Conservation (phyloP, 805 yeast genomes). For the Candida endomychidarum region DNA sequence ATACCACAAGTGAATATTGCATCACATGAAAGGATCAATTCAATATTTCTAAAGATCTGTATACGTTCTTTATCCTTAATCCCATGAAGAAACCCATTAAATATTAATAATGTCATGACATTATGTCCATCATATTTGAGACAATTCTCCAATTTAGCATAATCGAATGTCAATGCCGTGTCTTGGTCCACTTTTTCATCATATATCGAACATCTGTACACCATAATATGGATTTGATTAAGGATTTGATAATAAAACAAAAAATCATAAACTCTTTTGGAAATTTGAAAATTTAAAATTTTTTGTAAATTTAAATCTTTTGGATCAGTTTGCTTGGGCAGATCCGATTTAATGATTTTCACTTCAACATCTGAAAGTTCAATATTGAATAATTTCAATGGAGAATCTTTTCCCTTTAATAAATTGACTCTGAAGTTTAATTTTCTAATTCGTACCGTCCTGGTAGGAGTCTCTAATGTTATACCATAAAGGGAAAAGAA, state of each 20-base stretch:
- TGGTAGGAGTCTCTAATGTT: conserved; percentile 18
- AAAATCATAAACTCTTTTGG: conserved; percentile 22
- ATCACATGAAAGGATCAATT: conserved; percentile 22
- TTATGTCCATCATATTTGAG: conserved; percentile 17
- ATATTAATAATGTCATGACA: conserved; percentile 16
- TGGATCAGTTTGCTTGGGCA: not conserved
- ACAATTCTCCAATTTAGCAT: conserved; percentile 21
- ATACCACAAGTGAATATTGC: conserved; percentile 19
- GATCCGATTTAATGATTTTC: not conserved
- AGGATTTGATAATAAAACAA: conserved; percentile 20
- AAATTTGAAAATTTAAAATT: conserved; percentile 17
- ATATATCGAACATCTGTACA: conserved; percentile 16
- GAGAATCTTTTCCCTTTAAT: conserved; percentile 21
- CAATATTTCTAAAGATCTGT: conserved; percentile 26
- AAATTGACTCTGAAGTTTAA: conserved; percentile 24
- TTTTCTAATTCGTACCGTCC: conserved; percentile 19
- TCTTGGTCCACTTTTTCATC: conserved; percentile 13
- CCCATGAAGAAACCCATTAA: conserved; percentile 24
- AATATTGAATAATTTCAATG: conserved; percentile 27
- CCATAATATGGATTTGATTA: conserved; percentile 26
- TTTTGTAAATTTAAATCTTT: conserved; percentile 7
- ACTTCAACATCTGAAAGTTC: conserved; percentile 23
- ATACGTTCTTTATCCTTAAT: conserved; percentile 16
- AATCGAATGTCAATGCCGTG: conserved; percentile 22
- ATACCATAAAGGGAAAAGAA: conserved; percentile 30